Percentiles rank a stretch among this genome's conserved stretches.
Conservation (phyloP, 2,329 filamentous ascomycete genomes). For the Penicillium vulpinum region DNA sequence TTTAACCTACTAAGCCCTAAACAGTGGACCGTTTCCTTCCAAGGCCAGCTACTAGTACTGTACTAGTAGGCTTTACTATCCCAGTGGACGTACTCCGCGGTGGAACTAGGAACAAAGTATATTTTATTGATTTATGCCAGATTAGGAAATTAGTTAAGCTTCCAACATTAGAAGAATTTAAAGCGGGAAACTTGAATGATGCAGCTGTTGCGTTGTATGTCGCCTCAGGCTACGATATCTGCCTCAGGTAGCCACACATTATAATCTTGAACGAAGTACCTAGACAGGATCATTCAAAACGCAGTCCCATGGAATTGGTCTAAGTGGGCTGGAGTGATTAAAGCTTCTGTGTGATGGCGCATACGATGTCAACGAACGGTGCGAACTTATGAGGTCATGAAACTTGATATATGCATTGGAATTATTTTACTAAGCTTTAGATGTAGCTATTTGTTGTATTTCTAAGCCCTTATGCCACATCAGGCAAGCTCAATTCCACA, state of each 20-base stretch:
- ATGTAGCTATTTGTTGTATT: not conserved
- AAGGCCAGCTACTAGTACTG: too few relatives aligned
- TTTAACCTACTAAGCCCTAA: not conserved
- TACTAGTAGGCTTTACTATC: not conserved
- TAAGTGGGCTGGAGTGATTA: too few relatives aligned
- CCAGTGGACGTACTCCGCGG: not conserved
- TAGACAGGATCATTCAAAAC: not conserved
- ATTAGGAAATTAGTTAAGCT: not conserved
- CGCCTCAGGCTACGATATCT: not conserved
- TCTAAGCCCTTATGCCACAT: slow-evolving; percentile 31
- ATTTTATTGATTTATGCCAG: not conserved
- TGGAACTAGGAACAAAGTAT: not conserved
- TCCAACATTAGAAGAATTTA: not conserved
- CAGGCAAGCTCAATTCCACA: slow-evolving; percentile 36
- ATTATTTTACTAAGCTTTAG: slow-evolving; percentile 1
- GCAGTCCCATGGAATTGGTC: not conserved
- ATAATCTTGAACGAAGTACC: not conserved
- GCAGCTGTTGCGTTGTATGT: not conserved
- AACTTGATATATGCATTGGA: slow-evolving; percentile 1
- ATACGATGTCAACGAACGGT: not conserved
- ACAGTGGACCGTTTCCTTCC: not conserved
- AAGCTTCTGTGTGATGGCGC: not conserved
- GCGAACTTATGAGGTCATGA: not conserved
- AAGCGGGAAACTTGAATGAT: not conserved
- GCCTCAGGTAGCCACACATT: not conserved